These are phyloP conservation scores for Hippophae gyantsensis DNA, from an alignment of 306 rosid species.

Conservation along the genomic window DNA sequence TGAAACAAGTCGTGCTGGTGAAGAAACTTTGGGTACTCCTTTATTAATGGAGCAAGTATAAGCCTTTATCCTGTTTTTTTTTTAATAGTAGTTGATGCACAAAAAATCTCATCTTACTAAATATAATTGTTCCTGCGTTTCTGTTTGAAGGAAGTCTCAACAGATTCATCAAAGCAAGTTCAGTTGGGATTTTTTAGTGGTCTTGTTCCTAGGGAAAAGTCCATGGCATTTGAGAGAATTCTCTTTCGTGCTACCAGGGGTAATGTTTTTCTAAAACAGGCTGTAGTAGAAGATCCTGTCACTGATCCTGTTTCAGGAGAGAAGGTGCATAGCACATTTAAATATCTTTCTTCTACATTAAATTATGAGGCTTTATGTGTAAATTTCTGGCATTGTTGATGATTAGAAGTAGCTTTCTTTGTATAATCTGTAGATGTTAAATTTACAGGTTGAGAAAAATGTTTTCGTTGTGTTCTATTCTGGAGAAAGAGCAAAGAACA, in stretches of 20 bases:
- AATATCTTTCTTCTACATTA: no score
- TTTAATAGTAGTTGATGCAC: background rate
- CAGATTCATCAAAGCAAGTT: constrained; percentile 52
- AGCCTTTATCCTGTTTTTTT: constrained; percentile 17
- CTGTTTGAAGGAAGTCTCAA: constrained; percentile 50
- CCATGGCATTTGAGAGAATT: constrained; percentile 56
- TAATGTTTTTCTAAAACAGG: constrained; percentile 39
- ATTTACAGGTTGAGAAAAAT: constrained; percentile 78
- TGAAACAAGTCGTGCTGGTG: constrained; percentile 39
- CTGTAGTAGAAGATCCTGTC: constrained; percentile 42
- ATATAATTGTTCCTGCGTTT: constrained; percentile 16
- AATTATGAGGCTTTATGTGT: no score
- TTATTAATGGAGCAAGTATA: constrained; percentile 61
- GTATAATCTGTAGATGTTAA: constrained; percentile 15
- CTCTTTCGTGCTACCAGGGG: constrained; percentile 60
- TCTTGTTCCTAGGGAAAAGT: constrained; percentile 44
- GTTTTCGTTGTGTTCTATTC: constrained; percentile 87
- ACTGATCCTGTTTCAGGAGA: constrained; percentile 47
- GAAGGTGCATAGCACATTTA: constrained; percentile 25
- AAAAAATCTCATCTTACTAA: no score
- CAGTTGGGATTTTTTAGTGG: constrained; percentile 50
- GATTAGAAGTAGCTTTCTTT: background rate
- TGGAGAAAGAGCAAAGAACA: constrained; percentile 77
- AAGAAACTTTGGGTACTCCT: constrained; percentile 55
- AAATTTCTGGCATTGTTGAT: no score